A percentile compares a stretch with the other conserved stretches of the same genome.
These are phyloP conservation scores for Knufia fluminis DNA, from an alignment of 2,329 filamentous ascomycete species.

Conservation along the genomic window DNA sequence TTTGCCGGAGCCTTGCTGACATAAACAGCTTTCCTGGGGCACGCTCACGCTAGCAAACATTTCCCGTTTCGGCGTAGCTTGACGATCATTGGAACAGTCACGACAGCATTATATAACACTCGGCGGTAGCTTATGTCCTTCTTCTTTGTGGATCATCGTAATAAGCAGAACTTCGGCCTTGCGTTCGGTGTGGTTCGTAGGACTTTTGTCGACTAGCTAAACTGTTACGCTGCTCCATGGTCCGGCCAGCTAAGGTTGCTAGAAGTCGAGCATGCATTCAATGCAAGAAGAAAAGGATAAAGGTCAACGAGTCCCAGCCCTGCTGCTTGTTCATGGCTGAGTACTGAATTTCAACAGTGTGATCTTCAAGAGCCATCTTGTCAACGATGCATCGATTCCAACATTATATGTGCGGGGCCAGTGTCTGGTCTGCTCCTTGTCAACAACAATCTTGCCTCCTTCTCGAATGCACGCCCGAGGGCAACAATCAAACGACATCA, in stretches of 20 bases:
- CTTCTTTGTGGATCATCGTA: too few relatives aligned
- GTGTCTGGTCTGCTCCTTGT: background rate
- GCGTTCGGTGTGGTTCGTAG: too few relatives aligned
- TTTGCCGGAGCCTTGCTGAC: too few relatives aligned
- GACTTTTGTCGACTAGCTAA: too few relatives aligned
- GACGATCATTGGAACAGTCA: too few relatives aligned
- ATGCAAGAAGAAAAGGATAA: constrained; percentile 7
- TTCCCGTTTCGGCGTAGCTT: too few relatives aligned
- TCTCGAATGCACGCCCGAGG: background rate
- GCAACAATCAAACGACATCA: background rate
- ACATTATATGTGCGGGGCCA: constrained; percentile 2
- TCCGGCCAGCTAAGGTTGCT: constrained; percentile 2
- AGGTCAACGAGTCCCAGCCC: background rate
- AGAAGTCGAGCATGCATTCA: constrained; percentile 6
- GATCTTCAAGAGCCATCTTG: constrained; percentile 1
- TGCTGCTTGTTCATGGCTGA: background rate
- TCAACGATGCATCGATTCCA: constrained; percentile 7
- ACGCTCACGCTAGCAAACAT: too few relatives aligned
- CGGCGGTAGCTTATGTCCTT: too few relatives aligned
- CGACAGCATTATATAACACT: too few relatives aligned
- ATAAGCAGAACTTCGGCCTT: too few relatives aligned
- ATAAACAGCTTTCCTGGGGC: too few relatives aligned
- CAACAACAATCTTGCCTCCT: background rate
- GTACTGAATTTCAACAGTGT: constrained; percentile 15
- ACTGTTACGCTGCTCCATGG: too few relatives aligned